phyloP scores from a whole-genome alignment of 1,284 basidiomycete genomes.

The Stereum hirsutum region DNA sequence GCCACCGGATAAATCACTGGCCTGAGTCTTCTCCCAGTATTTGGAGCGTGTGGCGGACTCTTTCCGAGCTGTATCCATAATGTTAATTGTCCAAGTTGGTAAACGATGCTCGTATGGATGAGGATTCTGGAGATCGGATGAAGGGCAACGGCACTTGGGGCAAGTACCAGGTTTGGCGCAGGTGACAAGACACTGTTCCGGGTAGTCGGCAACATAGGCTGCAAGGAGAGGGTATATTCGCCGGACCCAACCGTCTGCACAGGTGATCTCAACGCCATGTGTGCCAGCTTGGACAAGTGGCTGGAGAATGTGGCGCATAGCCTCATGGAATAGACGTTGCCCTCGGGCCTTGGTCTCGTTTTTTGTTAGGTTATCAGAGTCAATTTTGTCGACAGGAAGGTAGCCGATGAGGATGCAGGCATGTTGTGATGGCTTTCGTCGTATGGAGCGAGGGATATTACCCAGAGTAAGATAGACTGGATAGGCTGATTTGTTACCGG shows the following conservation, averaged over 20 bases:
- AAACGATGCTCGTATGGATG: too few species aligned
- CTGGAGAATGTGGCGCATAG: not conserved
- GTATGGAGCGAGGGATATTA: conserved; percentile 23
- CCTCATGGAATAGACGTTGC: not conserved
- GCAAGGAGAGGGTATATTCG: conserved; percentile 25
- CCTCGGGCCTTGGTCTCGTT: not conserved
- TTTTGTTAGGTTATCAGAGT: not conserved
- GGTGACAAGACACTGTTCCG: conserved; percentile 23
- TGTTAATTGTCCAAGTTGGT: too few species aligned
- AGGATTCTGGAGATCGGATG: too few species aligned
- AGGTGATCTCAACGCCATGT: not conserved
- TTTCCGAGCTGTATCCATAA: too few species aligned
- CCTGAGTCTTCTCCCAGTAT: too few species aligned
- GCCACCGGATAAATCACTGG: too few species aligned
- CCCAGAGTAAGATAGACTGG: conserved; percentile 30
- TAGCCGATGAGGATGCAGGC: conserved; percentile 24
- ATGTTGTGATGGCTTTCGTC: conserved; percentile 17
- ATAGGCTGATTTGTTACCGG: conserved; percentile 27
- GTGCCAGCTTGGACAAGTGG: not conserved
- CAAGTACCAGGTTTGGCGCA: not conserved
- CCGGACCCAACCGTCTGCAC: conserved; percentile 20
- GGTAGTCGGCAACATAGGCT: conserved; percentile 32
- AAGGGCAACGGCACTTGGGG: not conserved
- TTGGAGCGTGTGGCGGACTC: too few species aligned
- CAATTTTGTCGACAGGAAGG: not conserved